phyloP scores from a whole-genome alignment of 352 stramenopile species.

The Globisporangium radiosum region DNA sequence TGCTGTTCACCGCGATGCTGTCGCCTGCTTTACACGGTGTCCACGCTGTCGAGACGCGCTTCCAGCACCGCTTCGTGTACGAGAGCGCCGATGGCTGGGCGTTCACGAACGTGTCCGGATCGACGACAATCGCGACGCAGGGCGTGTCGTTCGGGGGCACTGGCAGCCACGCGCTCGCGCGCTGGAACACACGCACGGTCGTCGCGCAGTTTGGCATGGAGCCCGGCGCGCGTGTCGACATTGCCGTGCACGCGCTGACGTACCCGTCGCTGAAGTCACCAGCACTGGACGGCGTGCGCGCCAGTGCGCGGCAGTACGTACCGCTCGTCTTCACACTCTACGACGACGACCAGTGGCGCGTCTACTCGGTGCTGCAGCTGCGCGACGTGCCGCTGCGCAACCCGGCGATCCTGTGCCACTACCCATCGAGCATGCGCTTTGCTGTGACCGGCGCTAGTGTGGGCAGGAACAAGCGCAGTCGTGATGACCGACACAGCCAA shows the following conservation, averaged over 20 bases:
- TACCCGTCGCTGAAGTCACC: constrained; percentile 2
- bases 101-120: constrained; percentile 3
- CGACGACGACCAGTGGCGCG: constrained; percentile 52
- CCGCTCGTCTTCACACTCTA: constrained; percentile 56
- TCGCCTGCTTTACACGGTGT: background rate
- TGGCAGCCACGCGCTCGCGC: constrained; percentile 3
- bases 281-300: too few relatives aligned
- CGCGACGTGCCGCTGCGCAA: constrained; percentile 53
- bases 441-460: constrained; percentile 15
- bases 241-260: constrained; percentile 30
- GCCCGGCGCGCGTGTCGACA: constrained; percentile 26
- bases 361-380: constrained; percentile 50
- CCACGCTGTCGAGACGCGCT: constrained; percentile 3
- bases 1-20: too few relatives aligned
- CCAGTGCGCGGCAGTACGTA: constrained; percentile 6
- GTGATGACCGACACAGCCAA: background rate
- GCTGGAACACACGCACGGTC: constrained; percentile 62
- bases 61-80: constrained; percentile 13
- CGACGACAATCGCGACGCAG: background rate
- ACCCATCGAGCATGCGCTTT: constrained; percentile 43
- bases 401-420: constrained; percentile 50
- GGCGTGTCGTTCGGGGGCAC: constrained; percentile 5
- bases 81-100: constrained; percentile 1
- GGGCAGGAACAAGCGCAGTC: background rate
- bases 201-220: constrained; percentile 59